A percentile compares a stretch with the other conserved stretches of the same genome.
Evolutionary conservation across 2,329 filamentous ascomycete species (phyloP).

Genomic region (Rutstroemia sp.): DNA sequence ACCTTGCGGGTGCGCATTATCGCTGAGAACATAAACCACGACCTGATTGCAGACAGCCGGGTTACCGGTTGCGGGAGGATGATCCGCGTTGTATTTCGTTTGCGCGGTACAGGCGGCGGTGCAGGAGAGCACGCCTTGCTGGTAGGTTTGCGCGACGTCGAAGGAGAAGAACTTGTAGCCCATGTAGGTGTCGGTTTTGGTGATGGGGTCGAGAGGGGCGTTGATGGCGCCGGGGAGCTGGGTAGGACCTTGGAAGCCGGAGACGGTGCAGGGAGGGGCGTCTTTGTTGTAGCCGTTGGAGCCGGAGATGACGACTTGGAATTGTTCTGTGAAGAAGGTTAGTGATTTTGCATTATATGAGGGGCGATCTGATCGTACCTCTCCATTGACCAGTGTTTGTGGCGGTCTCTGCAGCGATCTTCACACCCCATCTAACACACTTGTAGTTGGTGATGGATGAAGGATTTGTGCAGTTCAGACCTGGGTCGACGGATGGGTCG

Average conservation of each 20-base stretch:
- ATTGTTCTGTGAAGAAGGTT: slow-evolving; percentile 14
- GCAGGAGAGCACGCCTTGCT: slow-evolving; percentile 23
- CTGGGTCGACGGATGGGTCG: slow-evolving; percentile 29
- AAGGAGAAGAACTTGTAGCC: slow-evolving; percentile 26
- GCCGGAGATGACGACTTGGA: slow-evolving; percentile 36
- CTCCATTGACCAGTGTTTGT: slow-evolving; percentile 30
- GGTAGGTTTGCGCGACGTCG: slow-evolving; percentile 13
- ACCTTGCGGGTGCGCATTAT: slow-evolving; percentile 31
- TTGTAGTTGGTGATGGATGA: slow-evolving; percentile 30
- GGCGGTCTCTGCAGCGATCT: slow-evolving; percentile 24
- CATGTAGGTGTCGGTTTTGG: slow-evolving; percentile 25
- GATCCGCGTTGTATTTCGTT: slow-evolving; percentile 29
- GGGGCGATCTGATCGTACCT: slow-evolving; percentile 10
- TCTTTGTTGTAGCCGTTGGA: slow-evolving; percentile 36
- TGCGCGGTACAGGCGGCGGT: slow-evolving; percentile 30
- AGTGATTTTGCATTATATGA: too few relatives aligned
- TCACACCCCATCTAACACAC: slow-evolving; percentile 31
- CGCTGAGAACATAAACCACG: slow-evolving; percentile 31
- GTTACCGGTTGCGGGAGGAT: slow-evolving; percentile 25
- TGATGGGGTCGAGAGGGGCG: slow-evolving; percentile 23
- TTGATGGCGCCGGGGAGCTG: slow-evolving; percentile 29
- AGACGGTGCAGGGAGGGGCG: slow-evolving; percentile 9
- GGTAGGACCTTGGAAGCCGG: slow-evolving; percentile 20
- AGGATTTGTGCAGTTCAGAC: slow-evolving; percentile 28
- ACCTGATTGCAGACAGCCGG: slow-evolving; percentile 33